These are phyloP conservation scores for Fusarium nisikadoi DNA, from an alignment of 2,329 filamentous ascomycete genomes.

Conservation along the genomic window DNA sequence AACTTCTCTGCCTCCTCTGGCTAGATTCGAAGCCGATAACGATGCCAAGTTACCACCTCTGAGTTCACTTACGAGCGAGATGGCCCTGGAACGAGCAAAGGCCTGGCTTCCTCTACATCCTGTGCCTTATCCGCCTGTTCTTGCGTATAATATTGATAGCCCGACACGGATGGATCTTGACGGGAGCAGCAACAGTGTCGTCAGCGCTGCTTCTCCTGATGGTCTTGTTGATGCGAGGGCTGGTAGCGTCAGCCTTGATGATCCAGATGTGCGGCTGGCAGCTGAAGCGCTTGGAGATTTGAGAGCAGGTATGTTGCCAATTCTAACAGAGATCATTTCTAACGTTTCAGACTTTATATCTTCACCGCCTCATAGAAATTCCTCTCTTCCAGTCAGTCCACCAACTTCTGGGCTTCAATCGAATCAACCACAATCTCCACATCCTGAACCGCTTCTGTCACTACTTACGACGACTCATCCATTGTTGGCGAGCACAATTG, in stretches of 20 bases:
- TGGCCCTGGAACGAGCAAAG: slow-evolving; percentile 40
- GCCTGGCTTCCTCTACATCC: slow-evolving; percentile 62
- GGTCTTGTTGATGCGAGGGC: slow-evolving; percentile 57
- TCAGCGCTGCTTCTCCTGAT: slow-evolving; percentile 59
- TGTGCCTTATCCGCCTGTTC: slow-evolving; percentile 50
- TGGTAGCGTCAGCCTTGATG: slow-evolving; percentile 68
- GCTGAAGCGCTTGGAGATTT: slow-evolving; percentile 81
- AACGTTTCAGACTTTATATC: slow-evolving; percentile 69
- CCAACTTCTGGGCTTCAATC: slow-evolving; percentile 47
- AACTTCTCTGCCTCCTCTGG: slow-evolving; percentile 36
- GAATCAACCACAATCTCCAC: slow-evolving; percentile 54
- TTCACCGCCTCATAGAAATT: slow-evolving; percentile 64
- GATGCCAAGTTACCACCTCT: slow-evolving; percentile 50
- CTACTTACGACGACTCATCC: slow-evolving; percentile 91
- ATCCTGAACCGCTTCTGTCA: slow-evolving; percentile 83
- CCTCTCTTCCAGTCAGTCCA: slow-evolving; percentile 54
- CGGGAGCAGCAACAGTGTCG: slow-evolving; percentile 52
- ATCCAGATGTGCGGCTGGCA: slow-evolving; percentile 75
- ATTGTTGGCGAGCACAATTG: slow-evolving; percentile 84
- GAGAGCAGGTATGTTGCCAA: slow-evolving; percentile 66
- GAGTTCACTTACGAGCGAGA: slow-evolving; percentile 49
- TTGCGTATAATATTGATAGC: slow-evolving; percentile 54
- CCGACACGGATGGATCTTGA: slow-evolving; percentile 63
- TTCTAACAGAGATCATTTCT: slow-evolving; percentile 8
- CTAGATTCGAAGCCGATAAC: slow-evolving; percentile 41